Percentiles rank a stretch among this genome's conserved stretches.
Evolutionary conservation across 371 early-diverging fungal genomes (phyloP).

Genomic region (Blakeslea trispora): DNA sequence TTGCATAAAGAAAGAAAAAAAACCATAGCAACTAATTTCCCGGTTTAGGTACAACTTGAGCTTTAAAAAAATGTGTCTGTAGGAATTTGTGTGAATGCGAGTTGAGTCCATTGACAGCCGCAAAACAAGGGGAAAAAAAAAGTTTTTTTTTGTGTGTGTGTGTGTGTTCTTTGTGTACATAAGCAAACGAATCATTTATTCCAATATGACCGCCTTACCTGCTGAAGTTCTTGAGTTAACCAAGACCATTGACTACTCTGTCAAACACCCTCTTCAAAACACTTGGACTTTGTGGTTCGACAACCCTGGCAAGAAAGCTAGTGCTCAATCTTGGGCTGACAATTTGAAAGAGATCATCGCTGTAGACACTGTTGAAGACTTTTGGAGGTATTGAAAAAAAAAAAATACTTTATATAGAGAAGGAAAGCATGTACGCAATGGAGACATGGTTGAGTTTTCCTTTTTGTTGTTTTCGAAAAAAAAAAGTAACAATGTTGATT

Average conservation of each 20-base stretch:
- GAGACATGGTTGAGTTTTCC: too few relatives aligned
- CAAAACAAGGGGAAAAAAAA: not conserved
- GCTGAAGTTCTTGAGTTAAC: constrained; percentile 21
- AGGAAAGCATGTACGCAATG: too few relatives aligned
- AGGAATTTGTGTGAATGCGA: too few relatives aligned
- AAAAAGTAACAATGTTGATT: not conserved
- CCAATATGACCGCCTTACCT: constrained; percentile 8
- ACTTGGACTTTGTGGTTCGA: constrained; percentile 96
- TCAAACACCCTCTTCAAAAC: constrained; percentile 88
- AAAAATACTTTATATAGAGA: constrained; percentile 1
- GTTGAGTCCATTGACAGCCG: too few relatives aligned
- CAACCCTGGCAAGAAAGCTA: constrained; percentile 78
- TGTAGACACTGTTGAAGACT: constrained; percentile 91
- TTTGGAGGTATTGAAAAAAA: constrained; percentile 80
- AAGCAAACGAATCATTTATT: too few relatives aligned
- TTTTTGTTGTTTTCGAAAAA: not conserved
- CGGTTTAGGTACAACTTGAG: too few relatives aligned
- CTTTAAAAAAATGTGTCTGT: too few relatives aligned
- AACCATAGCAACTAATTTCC: too few relatives aligned
- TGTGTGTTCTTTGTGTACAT: not conserved
- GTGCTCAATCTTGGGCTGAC: constrained; percentile 81
- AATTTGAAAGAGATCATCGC: constrained; percentile 87
- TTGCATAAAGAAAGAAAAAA: too few relatives aligned
- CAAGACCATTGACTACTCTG: constrained; percentile 65
- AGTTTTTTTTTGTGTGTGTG: not conserved